Base-by-base conservation (phyloP, 1,284 basidiomycete genomes). In the Volvariella surrecta region DNA sequence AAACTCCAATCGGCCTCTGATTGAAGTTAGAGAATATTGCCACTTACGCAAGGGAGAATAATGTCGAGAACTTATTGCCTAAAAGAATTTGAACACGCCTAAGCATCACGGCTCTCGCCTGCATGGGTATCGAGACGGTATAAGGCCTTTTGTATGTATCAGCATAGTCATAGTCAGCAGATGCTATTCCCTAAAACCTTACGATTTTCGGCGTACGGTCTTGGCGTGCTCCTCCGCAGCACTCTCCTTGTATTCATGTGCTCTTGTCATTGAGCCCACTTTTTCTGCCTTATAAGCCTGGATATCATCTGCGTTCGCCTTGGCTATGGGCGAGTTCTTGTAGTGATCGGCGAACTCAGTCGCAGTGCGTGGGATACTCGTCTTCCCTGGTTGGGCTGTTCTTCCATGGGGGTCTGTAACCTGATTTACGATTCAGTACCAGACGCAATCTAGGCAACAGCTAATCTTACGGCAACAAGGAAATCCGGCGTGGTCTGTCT, bases 41-140 rank as follows among this genome's bases (percentile, higher is more conserved):
- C 2, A 50, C 54, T 44, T 37, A 66, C 63, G 56, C 51, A 8
- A 56, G 13, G 7, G 54, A 56, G 24, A 69, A 50, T 17, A 58
- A 44, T 7, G 60, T 55, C 9, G 71, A 60, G 2, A 59, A 50
- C 21, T 68, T 51, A 42, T 74, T 74, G 1, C 85, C 86, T 42
- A 66, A 65, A 28, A 83, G 59, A 51, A 89, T 83, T 57, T 84
- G 80, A 20, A 73, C 54, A 22, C 84, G 65, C 32, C 85, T 68
- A 10, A 63, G 52, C 71, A 86, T 79, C 37, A 82, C 73, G 11
- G 80, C 74, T 13, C 74, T 64, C 10, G 74, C 70, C 61, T 89
- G 86, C 78, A 82, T 76, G 0, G 62, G 59, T 17, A 73, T 62
- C 8, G 68, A 70, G 32, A 74, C 67, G 45, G 64, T 70, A 52